Conservation (phyloP, 2,329 filamentous ascomycete species). For the Exophiala sideris region DNA sequence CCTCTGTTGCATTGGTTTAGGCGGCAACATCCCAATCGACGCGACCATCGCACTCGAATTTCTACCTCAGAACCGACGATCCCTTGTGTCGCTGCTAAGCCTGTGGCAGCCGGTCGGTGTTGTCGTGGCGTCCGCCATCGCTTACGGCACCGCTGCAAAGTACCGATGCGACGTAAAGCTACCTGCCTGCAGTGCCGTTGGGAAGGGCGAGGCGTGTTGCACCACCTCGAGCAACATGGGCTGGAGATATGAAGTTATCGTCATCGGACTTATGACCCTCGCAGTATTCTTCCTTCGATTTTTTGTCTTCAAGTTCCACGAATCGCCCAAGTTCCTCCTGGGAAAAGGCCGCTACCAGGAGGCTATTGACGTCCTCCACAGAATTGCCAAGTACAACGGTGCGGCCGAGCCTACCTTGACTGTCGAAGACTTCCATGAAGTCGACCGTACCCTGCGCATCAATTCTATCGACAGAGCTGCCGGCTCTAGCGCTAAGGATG, state of each 20-base stretch:
- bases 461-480: constrained; percentile 27
- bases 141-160: constrained; percentile 67
- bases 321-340: constrained; percentile 81
- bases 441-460: constrained; percentile 38
- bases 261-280: constrained; percentile 71
- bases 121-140: constrained; percentile 61
- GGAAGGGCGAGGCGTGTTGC: constrained; percentile 15
- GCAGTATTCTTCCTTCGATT: constrained; percentile 75
- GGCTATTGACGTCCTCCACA: constrained; percentile 75
- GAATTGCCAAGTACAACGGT: constrained; percentile 69
- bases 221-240: constrained; percentile 19
- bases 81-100: constrained; percentile 71
- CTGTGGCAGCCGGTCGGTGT: constrained; percentile 86
- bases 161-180: constrained; percentile 46
- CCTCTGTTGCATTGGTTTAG: constrained; percentile 44
- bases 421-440: constrained; percentile 61
- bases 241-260: constrained; percentile 59
- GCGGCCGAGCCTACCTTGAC: constrained; percentile 68
- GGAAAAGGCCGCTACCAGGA: constrained; percentile 72
- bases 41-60: constrained; percentile 53
- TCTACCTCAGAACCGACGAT: constrained; percentile 51
- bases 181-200: constrained; percentile 15
- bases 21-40: constrained; percentile 32
- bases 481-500: constrained; percentile 16
- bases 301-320: constrained; percentile 76